Base-by-base conservation (phyloP, 257 asterid species). In the Solanum neorickii region DNA sequence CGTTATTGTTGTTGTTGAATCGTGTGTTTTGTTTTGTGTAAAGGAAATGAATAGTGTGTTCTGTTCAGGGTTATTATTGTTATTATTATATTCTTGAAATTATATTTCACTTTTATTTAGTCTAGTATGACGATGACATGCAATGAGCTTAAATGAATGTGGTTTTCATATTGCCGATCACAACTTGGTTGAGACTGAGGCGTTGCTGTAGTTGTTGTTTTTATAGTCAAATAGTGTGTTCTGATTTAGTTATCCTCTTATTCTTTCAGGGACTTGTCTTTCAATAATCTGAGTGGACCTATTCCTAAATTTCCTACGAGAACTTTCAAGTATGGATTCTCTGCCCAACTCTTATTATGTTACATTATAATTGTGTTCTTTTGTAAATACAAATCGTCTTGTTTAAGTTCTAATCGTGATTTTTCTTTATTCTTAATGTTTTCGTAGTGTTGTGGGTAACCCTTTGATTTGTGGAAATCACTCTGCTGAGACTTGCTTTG, bases 211-310 rank as follows among this genome's bases (percentile, higher is more conserved):
- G 76, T 37, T 39, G 10, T 74, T 20, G 49, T 56, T 56, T 56
- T 56, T n/a, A 0, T 62, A 0, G 49, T 74, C 1, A 41, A 25
- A 84, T 86, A 33, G 82, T 86, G 49, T 90, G 87, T 56, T 37
- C 41, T 70, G 46, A 56, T 56, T 56, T 46, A 77, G 37, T 33
- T 29, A 20, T 12, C 56, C 16, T 88, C 83, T 87, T 87, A 13
- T 83, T 59, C 82, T 89, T 89, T 88, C 95, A 97, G 99, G 97
- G 99, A 97, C 91, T 89, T 97, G 94, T 97, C 99, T 82, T 95
- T 88, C 97, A 97, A 97, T 92, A 94, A 97, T 90, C 94, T 97
- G 80, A 94, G 93, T 91, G 98, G 98, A 88, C 96, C 98, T 86
- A 93, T 94, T 87, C 99, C 98, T 59, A 91, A 89, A 84, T 93